A percentile compares a stretch with the other conserved stretches of the same genome.
Evolutionary conservation across 805 yeast genomes (phyloP).

Genomic region (Candida gorgasii): DNA sequence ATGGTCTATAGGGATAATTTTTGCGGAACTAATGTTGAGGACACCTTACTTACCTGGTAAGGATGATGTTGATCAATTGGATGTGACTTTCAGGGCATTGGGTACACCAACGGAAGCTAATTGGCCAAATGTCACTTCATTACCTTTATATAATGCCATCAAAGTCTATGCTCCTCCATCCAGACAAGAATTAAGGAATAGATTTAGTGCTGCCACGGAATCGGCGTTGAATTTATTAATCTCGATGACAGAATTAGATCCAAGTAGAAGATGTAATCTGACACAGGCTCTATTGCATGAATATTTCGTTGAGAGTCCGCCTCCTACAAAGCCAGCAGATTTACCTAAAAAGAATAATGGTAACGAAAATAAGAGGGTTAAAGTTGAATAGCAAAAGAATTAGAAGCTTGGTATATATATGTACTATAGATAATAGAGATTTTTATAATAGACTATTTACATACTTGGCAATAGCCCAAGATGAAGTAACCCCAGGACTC

Average conservation of each 20-base stretch:
- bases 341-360: constrained; percentile 52
- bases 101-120: constrained; percentile 93
- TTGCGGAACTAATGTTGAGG: constrained; percentile 94
- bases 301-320: constrained; percentile 73
- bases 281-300: constrained; percentile 62
- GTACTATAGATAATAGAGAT: constrained; percentile 8
- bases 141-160: constrained; percentile 75
- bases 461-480: constrained; percentile 80
- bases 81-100: constrained; percentile 89
- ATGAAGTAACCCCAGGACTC: constrained; percentile 85
- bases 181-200: constrained; percentile 70
- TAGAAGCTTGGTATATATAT: constrained; percentile 4
- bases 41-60: constrained; percentile 94
- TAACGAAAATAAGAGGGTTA: constrained; percentile 7
- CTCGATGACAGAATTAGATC: constrained; percentile 74
- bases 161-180: constrained; percentile 83
- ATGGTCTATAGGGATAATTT: constrained; percentile 59
- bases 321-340: constrained; percentile 66
- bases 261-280: constrained; percentile 68
- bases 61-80: constrained; percentile 86
- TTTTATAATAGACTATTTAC: constrained; percentile 43
- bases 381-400: constrained; percentile 1
- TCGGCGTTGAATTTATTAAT: constrained; percentile 74
- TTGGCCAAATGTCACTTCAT: constrained; percentile 86
- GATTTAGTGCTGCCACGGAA: constrained; percentile 91